phyloP scores from a whole-genome alignment of 768 basidiomycete genomes.

The Suillus cothurnatus region DNA sequence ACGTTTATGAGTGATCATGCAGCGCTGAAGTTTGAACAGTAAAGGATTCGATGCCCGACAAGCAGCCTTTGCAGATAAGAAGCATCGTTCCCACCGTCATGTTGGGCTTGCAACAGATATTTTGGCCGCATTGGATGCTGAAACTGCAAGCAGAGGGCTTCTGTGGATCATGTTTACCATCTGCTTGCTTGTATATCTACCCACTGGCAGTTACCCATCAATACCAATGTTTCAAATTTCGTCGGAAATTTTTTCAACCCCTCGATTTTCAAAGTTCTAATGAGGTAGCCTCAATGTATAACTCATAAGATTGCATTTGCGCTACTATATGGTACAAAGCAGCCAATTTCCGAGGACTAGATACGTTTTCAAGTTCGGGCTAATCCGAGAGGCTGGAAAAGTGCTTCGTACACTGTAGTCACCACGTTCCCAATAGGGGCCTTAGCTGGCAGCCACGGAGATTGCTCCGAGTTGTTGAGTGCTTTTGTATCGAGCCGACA shows the following conservation, averaged over 20 bases:
- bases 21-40: not conserved
- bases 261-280: not conserved
- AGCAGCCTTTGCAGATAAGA: constrained; percentile 17
- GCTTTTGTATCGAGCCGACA: too few species aligned
- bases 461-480: too few species aligned
- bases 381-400: not conserved
- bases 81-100: constrained; percentile 16
- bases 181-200: too few species aligned
- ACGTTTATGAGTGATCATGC: not conserved
- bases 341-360: not conserved
- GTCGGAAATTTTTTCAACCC: too few species aligned
- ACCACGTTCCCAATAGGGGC: too few species aligned
- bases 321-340: not conserved
- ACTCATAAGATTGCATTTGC: not conserved
- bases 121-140: not conserved
- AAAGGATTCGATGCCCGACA: constrained; percentile 14
- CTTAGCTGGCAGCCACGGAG: too few species aligned
- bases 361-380: not conserved
- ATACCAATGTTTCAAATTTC: too few species aligned
- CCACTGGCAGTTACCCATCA: too few species aligned
- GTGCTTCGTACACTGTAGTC: too few species aligned
- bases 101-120: constrained; percentile 2
- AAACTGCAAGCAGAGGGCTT: not conserved
- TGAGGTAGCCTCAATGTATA: not conserved
- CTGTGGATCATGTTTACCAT: not conserved